Base-by-base conservation (phyloP, 768 basidiomycete species). In the Termitomyces sp. region DNA sequence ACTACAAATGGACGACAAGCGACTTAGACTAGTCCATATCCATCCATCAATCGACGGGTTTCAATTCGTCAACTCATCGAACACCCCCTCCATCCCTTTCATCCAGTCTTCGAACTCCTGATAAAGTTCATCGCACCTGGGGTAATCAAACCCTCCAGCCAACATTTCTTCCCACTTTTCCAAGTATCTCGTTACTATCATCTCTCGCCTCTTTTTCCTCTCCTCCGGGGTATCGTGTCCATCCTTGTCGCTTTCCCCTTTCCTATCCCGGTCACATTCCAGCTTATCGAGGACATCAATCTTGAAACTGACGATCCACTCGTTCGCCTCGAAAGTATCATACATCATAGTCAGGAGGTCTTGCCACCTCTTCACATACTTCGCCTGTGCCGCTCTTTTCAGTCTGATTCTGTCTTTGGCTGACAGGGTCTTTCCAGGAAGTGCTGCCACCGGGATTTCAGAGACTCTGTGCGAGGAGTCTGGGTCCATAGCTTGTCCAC, bases 161-260 rank as follows among this genome's bases (percentile, higher is more conserved):
- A 32, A 4, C 28, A 48, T 32, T 18, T 1, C 64, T 43, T 58
- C 67, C 22, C 62, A 32, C 65, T 22, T 60, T 65, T n/a, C 57
- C 62, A 2, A 63, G 69, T 6, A 67, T 68, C 12, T 65, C 68
- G 9, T 61, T 56, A 35, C 51, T 57, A 13, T 18, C 43, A 4
- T 61, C 33, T 47, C 66, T 18, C 22, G 26, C 55, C 13, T 52
- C 56, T 45, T 35, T 16, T 32, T n/a, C 14, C 33, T 38, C 35
- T 51, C 49, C 30, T 24, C 50, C 22, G 3, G 22, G 6, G 12
- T 26, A 6, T 40, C n/a, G 2, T 18, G 2, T 8, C 22, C 36
- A 6, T 38, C 13, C 35, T 51, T 26, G 20, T 7, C 35, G 20
- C 22, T 20, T 20, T 9, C 40, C n/a, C 8, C 40, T 26, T 20